Conservation (phyloP, 2,329 filamentous ascomycete genomes). For the Tolypocladium ophioglossoides region DNA sequence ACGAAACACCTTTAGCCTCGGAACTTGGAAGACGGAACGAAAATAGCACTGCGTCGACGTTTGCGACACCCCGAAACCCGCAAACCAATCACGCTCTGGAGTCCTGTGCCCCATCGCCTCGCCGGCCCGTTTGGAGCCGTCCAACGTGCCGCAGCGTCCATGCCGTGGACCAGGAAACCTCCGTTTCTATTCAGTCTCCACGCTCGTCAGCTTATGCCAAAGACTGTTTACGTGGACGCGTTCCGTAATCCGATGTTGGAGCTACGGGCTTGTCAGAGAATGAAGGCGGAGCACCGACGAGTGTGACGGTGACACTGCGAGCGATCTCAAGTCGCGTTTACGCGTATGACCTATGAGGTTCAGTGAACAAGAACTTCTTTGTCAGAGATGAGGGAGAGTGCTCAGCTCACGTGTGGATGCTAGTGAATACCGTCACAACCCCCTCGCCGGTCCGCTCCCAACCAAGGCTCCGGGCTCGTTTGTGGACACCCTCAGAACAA, state of each 20-base stretch:
- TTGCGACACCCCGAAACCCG: not conserved
- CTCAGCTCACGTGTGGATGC: not conserved
- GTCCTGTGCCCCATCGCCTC: not conserved
- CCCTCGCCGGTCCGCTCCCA: not conserved
- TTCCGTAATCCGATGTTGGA: not conserved
- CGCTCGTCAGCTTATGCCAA: not conserved
- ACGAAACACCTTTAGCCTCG: not conserved
- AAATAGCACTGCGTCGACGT: not conserved
- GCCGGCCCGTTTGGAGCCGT: slow-evolving; percentile 11
- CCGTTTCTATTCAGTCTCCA: not conserved
- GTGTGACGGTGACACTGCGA: not conserved
- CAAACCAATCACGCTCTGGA: not conserved
- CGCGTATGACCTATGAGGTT: not conserved
- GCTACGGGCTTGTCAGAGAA: not conserved
- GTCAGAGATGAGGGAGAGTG: not conserved
- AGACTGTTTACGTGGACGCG: not conserved
- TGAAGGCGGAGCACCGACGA: not conserved
- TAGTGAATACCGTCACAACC: not conserved
- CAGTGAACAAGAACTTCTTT: not conserved
- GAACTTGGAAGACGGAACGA: not conserved
- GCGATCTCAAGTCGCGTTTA: not conserved
- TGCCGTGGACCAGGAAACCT: slow-evolving; percentile 10
- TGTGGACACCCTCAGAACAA: not conserved
- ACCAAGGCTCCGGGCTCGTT: not conserved
- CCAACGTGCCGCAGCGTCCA: slow-evolving; percentile 14